Evolutionary conservation across 2,329 filamentous ascomycete genomes (phyloP), one percentile per base, ranked within the genome.

Genomic region (Acarospora socialis): DNA sequence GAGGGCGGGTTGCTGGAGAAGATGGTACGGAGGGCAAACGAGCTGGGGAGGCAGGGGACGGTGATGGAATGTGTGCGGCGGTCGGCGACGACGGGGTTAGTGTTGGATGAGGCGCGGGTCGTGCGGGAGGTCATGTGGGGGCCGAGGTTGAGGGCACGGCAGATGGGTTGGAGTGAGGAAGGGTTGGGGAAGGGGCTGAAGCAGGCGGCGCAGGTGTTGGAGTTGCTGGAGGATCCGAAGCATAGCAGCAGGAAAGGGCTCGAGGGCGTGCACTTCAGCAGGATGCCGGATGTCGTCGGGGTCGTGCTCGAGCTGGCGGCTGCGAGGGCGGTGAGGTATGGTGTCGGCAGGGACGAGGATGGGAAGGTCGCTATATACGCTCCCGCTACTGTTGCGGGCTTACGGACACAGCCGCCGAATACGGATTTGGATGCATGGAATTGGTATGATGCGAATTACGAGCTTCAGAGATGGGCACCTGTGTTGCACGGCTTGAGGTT

Each of bases 401-500:
- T 49, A 52, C 26, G 32, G n/a, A n/a, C n/a, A n/a, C n/a, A n/a
- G n/a, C n/a, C n/a, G n/a, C n/a, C 38, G 28, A 30, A 37, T 10
- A 29, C 16, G 19, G 46, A 2, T 4, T 10, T 32, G 12, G 28
- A 32, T 3, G 27, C 24, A 4, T 18, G 23, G 29, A 30, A 30
- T 28, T 36, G 32, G 31, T n/a, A 22, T 18, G 31, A 34, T 17
- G 32, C 34, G 9, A 42, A 41, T 30, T 38, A 45, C 3, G 48
- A 59, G 19, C 28, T 53, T 6, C 41, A 46, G 3, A 44, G 49
- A 4, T 40, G 35, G 34, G 42, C 60, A 7, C 50, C 55, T 8
- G 43, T 61, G 14, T 60, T 52, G 51, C 58, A 61, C 35, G 60
- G 54, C n/a, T 48, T 64, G n/a, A 48, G 43, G 28, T 50, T 61